Conservation (phyloP, 1,284 basidiomycete genomes). For the Chondrostereum purpureum region DNA sequence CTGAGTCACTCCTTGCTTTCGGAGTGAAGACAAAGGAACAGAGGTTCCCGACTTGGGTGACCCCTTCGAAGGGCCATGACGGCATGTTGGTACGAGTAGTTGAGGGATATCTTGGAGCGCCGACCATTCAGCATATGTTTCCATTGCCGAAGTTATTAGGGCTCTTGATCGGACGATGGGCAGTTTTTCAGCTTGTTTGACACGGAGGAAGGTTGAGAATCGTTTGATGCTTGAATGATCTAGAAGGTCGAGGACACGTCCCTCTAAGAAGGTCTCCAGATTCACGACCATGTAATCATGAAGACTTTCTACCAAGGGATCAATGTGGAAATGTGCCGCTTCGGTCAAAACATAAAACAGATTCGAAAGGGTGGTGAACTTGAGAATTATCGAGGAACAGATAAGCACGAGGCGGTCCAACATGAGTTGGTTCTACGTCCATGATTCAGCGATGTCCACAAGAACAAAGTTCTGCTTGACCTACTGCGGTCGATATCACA, state of each 20-base stretch:
- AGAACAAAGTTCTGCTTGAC: conserved; percentile 20
- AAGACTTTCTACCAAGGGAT: conserved; percentile 64
- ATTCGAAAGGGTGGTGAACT: conserved; percentile 71
- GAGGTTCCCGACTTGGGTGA: background rate
- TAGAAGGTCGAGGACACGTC: conserved; percentile 73
- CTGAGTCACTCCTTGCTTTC: no score
- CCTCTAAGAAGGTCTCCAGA: conserved; percentile 86
- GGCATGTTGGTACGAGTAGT: conserved; percentile 41
- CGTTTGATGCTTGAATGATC: conserved; percentile 61
- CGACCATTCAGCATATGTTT: conserved; percentile 74
- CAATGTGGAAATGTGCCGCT: conserved; percentile 74
- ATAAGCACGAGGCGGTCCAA: conserved; percentile 81
- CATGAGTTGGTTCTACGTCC: conserved; percentile 75
- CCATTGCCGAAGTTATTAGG: conserved; percentile 55
- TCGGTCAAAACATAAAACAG: conserved; percentile 80
- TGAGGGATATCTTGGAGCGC: conserved; percentile 74
- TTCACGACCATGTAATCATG: conserved; percentile 82
- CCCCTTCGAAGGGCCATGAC: background rate
- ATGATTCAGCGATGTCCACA: conserved; percentile 3
- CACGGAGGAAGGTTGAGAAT: conserved; percentile 56
- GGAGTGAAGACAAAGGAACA: no score
- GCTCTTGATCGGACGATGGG: conserved; percentile 57
- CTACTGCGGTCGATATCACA: conserved; percentile 79
- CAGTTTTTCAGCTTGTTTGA: conserved; percentile 62
- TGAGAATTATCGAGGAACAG: conserved; percentile 73